A percentile compares a stretch with the other conserved stretches of the same genome.
These are phyloP conservation scores for Hortiboletus flavorubellus DNA, from an alignment of 768 basidiomycete genomes.

Conservation along the genomic window DNA sequence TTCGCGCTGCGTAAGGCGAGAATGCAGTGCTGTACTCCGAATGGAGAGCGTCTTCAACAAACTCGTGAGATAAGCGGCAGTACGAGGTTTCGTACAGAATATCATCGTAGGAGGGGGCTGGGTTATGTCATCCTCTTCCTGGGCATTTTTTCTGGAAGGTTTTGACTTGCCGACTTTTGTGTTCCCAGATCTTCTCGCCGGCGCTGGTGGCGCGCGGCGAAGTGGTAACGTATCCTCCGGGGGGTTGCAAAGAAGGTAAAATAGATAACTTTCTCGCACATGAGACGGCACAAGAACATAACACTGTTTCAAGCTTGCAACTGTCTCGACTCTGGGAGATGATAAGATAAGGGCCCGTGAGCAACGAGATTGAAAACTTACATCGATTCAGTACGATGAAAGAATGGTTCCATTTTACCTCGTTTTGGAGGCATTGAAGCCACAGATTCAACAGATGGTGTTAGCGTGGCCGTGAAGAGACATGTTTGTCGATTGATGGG, in stretches of 20 bases:
- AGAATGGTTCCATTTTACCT: slow-evolving; percentile 85
- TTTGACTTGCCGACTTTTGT: slow-evolving; percentile 35
- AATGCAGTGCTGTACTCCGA: slow-evolving; percentile 87
- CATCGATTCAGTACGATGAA: slow-evolving; percentile 75
- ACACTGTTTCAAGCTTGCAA: slow-evolving; percentile 79
- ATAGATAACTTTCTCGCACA: slow-evolving; percentile 89
- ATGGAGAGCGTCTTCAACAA: slow-evolving; percentile 77
- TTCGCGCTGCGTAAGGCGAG: slow-evolving; percentile 89
- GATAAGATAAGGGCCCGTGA: neutral
- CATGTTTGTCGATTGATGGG: slow-evolving; percentile 92
- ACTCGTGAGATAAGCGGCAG: slow-evolving; percentile 84
- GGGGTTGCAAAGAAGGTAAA: slow-evolving; percentile 84
- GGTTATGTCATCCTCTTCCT: slow-evolving; percentile 48
- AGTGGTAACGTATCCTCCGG: slow-evolving; percentile 72
- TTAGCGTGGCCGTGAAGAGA: slow-evolving; percentile 94
- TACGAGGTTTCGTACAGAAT: slow-evolving; percentile 81
- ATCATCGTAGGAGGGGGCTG: slow-evolving; percentile 96
- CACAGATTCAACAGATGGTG: slow-evolving; percentile 77
- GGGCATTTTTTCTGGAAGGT: slow-evolving; percentile 29
- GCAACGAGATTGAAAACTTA: slow-evolving; percentile 37
- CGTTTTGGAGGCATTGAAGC: slow-evolving; percentile 67
- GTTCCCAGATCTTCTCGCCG: slow-evolving; percentile 8
- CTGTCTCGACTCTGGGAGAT: slow-evolving; percentile 74
- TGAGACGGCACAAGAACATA: slow-evolving; percentile 94
- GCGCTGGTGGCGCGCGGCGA: slow-evolving; percentile 60